Base-by-base conservation (phyloP, 139 green algal species). In the Chlamydomonas applanata region DNA sequence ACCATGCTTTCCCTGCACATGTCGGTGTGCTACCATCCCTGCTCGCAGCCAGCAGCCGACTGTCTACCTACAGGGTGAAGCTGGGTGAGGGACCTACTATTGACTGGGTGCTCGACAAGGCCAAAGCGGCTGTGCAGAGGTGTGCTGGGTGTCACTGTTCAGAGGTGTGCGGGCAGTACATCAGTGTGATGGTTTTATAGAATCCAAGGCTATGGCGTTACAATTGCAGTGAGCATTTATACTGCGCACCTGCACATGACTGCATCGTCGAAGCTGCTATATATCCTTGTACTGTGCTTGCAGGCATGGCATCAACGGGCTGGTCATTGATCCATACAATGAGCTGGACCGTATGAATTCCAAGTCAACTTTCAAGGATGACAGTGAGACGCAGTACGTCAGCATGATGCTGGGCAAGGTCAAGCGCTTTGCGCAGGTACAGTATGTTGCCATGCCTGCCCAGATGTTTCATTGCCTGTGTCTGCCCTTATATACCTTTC, bases 291-390 rank as follows among this genome's bases (percentile, higher is more conserved):
- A n/a, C n/a, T n/a, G n/a, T n/a, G n/a, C n/a, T 62, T 62, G 40
- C 69, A 85, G 82, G 63, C 93, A 94, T 80, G 93, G 94, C 85
- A 98, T 99, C 69, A 79, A 88, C 2, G 95, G 95, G 16, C 86
- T 99, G 25, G 91, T 99, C 34, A 97, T 99, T 56, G 95, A 99
- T 80, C 95, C 95, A 0, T 99, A 98, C 91, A 99, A 99, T 79
- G 95, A 99, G 86, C 87, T 99, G 33, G n/a, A 75, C 7, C 64
- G 80, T 72, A 89, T 91, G 86, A 92, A 61, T 30, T 49, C 40
- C 40, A 49, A 7, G 7, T 49, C 40, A 7, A 49, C 11, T 16
- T 7, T 7, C 25, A 63, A 63, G 24, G 56, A 30, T 63, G 56
- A 63, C 4, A 30, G 25, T 63, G 95, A 98, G 82, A 98, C 95